These are phyloP conservation scores for Fusarium nodosum DNA, from an alignment of 2,329 filamentous ascomycete species.

Conservation along the genomic window DNA sequence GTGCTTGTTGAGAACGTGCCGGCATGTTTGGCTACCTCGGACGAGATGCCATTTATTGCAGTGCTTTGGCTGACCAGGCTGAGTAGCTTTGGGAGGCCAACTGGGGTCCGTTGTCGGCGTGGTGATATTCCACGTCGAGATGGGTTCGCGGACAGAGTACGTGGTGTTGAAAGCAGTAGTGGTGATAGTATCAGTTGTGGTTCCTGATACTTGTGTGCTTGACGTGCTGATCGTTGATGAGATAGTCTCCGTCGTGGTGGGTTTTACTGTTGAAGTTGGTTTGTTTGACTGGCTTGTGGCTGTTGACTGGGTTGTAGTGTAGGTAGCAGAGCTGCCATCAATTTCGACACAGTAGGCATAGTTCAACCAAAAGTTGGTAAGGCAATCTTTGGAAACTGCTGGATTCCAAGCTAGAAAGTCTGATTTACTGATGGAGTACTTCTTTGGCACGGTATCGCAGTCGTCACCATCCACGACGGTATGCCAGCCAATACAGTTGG, in stretches of 20 bases:
- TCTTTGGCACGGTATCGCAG: neutral
- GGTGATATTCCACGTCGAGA: slow-evolving; percentile 3
- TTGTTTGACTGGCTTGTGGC: neutral
- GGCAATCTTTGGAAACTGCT: neutral
- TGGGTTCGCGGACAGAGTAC: neutral
- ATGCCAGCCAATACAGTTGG: slow-evolving; percentile 2
- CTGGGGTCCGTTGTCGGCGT: fast-evolving
- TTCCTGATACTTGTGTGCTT: too few relatives aligned
- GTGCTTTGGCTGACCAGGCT: neutral
- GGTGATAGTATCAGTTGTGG: neutral
- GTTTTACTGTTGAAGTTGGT: too few relatives aligned
- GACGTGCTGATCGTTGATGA: neutral
- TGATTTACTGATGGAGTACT: neutral
- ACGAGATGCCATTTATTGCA: slow-evolving; percentile 11
- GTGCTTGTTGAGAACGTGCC: fast-evolving
- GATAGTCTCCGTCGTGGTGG: neutral
- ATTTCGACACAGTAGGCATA: neutral
- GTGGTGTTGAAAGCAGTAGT: neutral
- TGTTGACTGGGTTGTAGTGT: neutral
- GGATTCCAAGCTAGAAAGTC: slow-evolving; percentile 2
- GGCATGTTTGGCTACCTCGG: fast-evolving
- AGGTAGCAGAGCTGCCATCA: neutral
- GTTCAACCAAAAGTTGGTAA: neutral
- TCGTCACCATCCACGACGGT: neutral
- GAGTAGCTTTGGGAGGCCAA: slow-evolving; percentile 1